Conservation (phyloP, 148 eudicot species). For the Vaccinium corymbosum region DNA sequence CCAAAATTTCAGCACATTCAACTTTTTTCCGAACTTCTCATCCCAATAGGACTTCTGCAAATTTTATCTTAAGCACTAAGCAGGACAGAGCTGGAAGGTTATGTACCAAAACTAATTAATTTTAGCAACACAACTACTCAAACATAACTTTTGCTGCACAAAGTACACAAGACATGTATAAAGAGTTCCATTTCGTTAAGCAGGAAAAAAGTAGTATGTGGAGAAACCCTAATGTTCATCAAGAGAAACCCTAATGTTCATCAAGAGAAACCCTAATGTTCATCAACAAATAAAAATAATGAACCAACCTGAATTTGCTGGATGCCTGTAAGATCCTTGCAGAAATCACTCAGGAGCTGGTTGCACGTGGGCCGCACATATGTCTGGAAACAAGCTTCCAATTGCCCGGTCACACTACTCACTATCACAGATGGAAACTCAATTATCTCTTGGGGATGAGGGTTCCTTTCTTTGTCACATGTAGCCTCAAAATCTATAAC, state of each 20-base stretch:
- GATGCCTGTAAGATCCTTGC: constrained; percentile 95
- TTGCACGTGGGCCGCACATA: constrained; percentile 87
- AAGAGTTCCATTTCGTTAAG: background rate
- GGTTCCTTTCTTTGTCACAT: constrained; percentile 72
- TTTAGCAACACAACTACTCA: background rate
- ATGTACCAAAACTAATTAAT: background rate
- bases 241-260: background rate
- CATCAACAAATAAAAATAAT: background rate
- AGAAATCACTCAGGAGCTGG: constrained; percentile 71
- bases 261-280: background rate
- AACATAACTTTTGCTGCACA: background rate
- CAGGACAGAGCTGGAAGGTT: background rate
- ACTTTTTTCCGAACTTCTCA: background rate
- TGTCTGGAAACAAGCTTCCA: constrained; percentile 80
- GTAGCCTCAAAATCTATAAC: constrained; percentile 99
- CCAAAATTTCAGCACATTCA: background rate
- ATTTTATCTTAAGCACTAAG: background rate
- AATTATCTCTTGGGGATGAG: constrained; percentile 92
- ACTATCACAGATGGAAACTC: constrained; percentile 96
- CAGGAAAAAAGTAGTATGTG: background rate
- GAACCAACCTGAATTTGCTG: constrained; percentile 82
- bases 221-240: background rate
- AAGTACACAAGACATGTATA: background rate
- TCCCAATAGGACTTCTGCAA: background rate
- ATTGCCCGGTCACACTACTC: constrained; percentile 69